phyloP scores from a whole-genome alignment of 306 rosid genomes.

The Prunus armeniaca region DNA sequence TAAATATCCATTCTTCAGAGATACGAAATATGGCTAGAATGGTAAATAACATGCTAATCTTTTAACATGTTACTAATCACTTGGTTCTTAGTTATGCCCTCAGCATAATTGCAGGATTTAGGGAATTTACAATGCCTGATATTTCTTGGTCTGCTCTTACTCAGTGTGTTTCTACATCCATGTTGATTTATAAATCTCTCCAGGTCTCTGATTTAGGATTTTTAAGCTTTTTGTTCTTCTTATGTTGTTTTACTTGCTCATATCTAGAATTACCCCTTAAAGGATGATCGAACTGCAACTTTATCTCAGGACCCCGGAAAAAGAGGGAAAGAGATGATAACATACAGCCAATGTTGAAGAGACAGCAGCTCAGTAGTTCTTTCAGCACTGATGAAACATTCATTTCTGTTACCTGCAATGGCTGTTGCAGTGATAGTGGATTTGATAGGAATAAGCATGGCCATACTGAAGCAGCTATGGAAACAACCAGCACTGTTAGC shows the following conservation, averaged over 20 bases:
- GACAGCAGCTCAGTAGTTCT: conserved; percentile 34
- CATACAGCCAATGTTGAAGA: conserved; percentile 24
- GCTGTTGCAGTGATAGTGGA: conserved; percentile 23
- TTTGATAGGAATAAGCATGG: conserved; percentile 17
- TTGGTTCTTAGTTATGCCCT: not conserved
- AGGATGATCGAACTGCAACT: conserved; percentile 19
- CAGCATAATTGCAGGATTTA: not conserved
- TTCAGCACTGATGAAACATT: conserved; percentile 17
- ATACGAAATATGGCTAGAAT: not conserved
- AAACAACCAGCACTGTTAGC: conserved; percentile 4
- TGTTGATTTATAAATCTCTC: not conserved
- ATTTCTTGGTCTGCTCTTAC: not conserved
- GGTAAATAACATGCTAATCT: not conserved
- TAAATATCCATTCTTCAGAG: not conserved
- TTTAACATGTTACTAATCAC: not conserved
- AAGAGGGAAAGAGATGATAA: conserved; percentile 48
- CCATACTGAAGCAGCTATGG: not conserved
- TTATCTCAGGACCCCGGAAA: conserved; percentile 38
- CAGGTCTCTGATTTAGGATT: not conserved
- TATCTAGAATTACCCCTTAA: not conserved
- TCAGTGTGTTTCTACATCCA: not conserved
- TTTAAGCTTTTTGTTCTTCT: no score
- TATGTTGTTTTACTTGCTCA: conserved; percentile 6
- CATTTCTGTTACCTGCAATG: conserved; percentile 26
- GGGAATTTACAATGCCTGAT: not conserved